phyloP scores from a whole-genome alignment of 768 basidiomycete genomes.

The Chalciporus chontae region DNA sequence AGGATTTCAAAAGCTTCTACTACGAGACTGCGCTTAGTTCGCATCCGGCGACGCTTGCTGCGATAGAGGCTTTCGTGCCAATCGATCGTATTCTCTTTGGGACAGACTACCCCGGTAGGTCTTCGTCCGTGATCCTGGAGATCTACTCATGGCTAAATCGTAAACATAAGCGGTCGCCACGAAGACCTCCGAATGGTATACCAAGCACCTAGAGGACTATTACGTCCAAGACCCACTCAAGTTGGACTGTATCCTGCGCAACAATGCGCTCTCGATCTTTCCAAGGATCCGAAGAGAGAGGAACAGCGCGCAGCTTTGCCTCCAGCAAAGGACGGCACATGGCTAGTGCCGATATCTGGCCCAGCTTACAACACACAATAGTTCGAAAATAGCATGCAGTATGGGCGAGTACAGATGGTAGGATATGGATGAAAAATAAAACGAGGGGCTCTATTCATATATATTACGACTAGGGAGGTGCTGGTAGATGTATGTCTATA shows the following conservation, averaged over 20 bases:
- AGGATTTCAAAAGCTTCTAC: slow-evolving; percentile 70
- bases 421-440: slow-evolving; percentile 23
- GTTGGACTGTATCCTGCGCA: slow-evolving; percentile 42
- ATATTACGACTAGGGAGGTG: slow-evolving; percentile 15
- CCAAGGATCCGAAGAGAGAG: slow-evolving; percentile 28
- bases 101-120: slow-evolving; percentile 71
- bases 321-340: neutral
- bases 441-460: slow-evolving; percentile 22
- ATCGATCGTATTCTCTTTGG: slow-evolving; percentile 61
- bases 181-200: slow-evolving; percentile 60
- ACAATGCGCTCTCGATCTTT: slow-evolving; percentile 54
- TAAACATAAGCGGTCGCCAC: slow-evolving; percentile 49
- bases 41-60: slow-evolving; percentile 47
- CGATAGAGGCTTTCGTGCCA: slow-evolving; percentile 49
- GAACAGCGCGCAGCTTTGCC: neutral
- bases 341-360: neutral
- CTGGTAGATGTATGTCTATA: slow-evolving; percentile 37
- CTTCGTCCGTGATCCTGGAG: neutral
- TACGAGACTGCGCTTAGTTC: slow-evolving; percentile 71
- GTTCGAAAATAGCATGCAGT: slow-evolving; percentile 17
- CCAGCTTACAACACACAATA: slow-evolving; percentile 9
- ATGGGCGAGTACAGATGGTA: slow-evolving; percentile 26
- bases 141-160: slow-evolving; percentile 1
- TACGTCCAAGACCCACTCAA: slow-evolving; percentile 39
- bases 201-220: slow-evolving; percentile 47